Percentiles rank a stretch among this genome's conserved stretches.
Conservation (phyloP, 306 rosid genomes). For the Inga laurina region DNA sequence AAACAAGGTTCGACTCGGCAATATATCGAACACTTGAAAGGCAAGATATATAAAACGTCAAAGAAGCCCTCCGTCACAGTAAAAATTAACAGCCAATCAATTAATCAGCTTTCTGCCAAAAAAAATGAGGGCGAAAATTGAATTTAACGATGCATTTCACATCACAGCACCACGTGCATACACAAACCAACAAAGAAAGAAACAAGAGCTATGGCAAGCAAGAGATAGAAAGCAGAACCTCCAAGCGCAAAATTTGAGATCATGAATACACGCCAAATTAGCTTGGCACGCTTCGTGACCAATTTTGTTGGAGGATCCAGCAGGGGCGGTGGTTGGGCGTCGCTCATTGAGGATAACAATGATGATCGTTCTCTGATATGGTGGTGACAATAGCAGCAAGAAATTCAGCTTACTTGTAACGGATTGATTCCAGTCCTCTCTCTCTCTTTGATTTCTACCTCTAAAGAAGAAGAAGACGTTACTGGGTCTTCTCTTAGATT, state of each 20-base stretch:
- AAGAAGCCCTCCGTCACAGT: neutral
- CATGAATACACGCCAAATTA: conserved; percentile 76
- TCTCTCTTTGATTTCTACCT: neutral
- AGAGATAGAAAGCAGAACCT: conserved; percentile 44
- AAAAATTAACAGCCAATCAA: conserved; percentile 12
- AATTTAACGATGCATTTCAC: neutral
- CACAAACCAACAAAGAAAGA: neutral
- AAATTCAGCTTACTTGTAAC: neutral
- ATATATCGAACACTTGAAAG: conserved; percentile 48
- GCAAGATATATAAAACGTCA: neutral
- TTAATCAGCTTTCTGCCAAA: neutral
- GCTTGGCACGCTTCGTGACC: conserved; percentile 57
- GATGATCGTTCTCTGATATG: neutral
- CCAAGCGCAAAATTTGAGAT: conserved; percentile 78
- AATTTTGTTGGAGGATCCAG: conserved; percentile 41
- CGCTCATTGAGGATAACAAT: conserved; percentile 34
- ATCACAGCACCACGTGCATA: neutral
- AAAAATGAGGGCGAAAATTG: neutral
- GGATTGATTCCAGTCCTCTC: neutral
- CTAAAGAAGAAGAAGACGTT: neutral
- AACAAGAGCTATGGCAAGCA: neutral
- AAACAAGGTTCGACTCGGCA: conserved; percentile 23
- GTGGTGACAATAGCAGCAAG: too few relatives aligned
- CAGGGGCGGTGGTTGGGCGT: conserved; percentile 30
- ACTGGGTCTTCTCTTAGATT: neutral